Percentiles rank a stretch among this genome's conserved stretches.
Conservation (phyloP, 176 grass and related monocot species). For the Phoenix roebelenii region DNA sequence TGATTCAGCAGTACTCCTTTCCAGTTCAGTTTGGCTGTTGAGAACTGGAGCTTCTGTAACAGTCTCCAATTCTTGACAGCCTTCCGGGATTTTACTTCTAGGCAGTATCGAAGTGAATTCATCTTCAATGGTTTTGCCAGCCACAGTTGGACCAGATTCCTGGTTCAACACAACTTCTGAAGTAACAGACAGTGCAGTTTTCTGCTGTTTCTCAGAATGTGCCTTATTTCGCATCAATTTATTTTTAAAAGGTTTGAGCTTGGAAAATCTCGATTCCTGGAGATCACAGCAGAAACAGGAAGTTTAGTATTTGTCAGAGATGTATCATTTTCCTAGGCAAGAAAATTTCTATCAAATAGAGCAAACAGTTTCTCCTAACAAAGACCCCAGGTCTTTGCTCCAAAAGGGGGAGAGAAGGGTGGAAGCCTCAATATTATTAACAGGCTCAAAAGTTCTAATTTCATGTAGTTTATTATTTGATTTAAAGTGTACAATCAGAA, state of each 20-base stretch:
- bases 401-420: too few species aligned
- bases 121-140: slow-evolving; percentile 13
- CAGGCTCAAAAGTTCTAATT: too few species aligned
- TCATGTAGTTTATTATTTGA: too few species aligned
- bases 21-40: slow-evolving; percentile 28
- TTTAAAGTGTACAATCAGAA: too few species aligned
- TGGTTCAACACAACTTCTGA: slow-evolving; percentile 24
- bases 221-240: slow-evolving; percentile 12
- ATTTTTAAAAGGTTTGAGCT: slow-evolving; percentile 18
- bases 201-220: slow-evolving; percentile 22
- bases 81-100: slow-evolving; percentile 21
- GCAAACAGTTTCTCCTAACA: too few species aligned
- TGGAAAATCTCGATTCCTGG: slow-evolving; percentile 27
- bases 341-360: too few species aligned
- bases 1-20: slow-evolving; percentile 14
- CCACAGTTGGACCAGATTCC: slow-evolving; percentile 13
- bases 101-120: slow-evolving; percentile 30
- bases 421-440: too few species aligned
- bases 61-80: slow-evolving; percentile 9
- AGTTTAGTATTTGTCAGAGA: neutral
- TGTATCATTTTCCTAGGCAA: neutral
- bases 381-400: too few species aligned
- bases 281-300: slow-evolving; percentile 5
- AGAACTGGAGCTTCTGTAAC: slow-evolving; percentile 13
- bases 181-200: slow-evolving; percentile 4